Conservation (phyloP, 352 stramenopile genomes). For the Elongisporangium senticosum region DNA sequence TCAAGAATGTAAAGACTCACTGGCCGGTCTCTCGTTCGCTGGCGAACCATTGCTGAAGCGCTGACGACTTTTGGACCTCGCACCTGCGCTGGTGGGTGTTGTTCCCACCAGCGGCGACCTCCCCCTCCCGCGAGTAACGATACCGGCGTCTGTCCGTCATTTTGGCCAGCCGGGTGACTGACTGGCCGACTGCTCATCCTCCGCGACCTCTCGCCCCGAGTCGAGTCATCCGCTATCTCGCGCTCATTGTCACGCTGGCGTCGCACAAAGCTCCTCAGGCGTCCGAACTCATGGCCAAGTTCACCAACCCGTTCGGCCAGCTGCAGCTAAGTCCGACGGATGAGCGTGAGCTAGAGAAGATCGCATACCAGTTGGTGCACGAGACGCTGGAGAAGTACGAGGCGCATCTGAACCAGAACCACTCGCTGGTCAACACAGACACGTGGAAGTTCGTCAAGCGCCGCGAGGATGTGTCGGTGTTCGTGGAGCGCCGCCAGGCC, state of each 20-base stretch:
- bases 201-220: neutral
- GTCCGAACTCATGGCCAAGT: constrained; percentile 2
- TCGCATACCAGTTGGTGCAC: constrained; percentile 24
- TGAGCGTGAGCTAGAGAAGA: constrained; percentile 19
- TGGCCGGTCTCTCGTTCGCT: neutral
- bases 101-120: neutral
- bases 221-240: neutral
- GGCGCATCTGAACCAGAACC: constrained; percentile 1
- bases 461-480: neutral
- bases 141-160: neutral
- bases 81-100: neutral
- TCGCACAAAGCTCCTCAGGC: neutral
- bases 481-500: neutral
- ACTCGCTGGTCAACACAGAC: neutral
- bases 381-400: constrained; percentile 15
- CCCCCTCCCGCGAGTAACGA: neutral
- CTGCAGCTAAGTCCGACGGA: constrained; percentile 21
- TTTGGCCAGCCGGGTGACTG: neutral
- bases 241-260: neutral
- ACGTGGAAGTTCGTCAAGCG: neutral
- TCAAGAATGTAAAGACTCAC: neutral
- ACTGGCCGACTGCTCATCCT: neutral
- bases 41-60: no score
- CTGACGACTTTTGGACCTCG: neutral
- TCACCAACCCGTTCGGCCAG: constrained; percentile 21